Conservation (phyloP, 352 stramenopile species). For the Thraustochytrium sp. region DNA sequence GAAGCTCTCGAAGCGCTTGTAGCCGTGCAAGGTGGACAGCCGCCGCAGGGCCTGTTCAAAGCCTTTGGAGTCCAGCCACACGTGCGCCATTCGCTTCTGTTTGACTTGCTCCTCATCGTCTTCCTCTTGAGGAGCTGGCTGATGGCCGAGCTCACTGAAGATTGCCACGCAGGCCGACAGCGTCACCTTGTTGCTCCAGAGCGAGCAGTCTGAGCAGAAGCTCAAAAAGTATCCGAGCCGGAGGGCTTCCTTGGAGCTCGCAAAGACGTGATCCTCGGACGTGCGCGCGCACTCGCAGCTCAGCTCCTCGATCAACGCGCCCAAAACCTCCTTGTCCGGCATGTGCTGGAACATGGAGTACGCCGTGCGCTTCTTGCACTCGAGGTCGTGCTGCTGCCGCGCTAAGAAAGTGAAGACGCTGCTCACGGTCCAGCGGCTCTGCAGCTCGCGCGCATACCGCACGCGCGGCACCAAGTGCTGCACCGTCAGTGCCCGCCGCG, state of each 20-base stretch:
- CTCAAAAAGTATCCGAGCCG: slow-evolving; percentile 33
- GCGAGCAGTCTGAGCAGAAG: not conserved
- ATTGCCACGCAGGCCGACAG: not conserved
- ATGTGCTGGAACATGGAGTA: slow-evolving; percentile 26
- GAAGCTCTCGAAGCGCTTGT: not conserved
- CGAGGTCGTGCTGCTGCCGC: not conserved
- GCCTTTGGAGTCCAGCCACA: not conserved
- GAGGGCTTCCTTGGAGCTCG: not conserved
- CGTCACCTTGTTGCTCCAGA: slow-evolving; percentile 11
- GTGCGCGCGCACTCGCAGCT: not conserved
- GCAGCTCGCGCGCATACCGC: not conserved
- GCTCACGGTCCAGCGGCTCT: not conserved
- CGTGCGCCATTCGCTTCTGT: not conserved
- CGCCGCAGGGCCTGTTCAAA: not conserved
- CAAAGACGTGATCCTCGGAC: slow-evolving; percentile 22
- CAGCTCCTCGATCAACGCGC: slow-evolving; percentile 24
- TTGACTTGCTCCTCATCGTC: not conserved
- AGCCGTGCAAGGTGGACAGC: not conserved
- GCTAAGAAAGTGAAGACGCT: not conserved
- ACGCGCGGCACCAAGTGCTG: not conserved
- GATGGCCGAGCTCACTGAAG: not conserved
- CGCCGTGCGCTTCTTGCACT: not conserved
- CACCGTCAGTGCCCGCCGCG: not conserved
- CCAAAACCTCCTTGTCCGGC: slow-evolving; percentile 22
- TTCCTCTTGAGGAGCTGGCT: not conserved